Evolutionary conservation across 768 basidiomycete genomes (phyloP).

Genomic region (Mycena vitilis): DNA sequence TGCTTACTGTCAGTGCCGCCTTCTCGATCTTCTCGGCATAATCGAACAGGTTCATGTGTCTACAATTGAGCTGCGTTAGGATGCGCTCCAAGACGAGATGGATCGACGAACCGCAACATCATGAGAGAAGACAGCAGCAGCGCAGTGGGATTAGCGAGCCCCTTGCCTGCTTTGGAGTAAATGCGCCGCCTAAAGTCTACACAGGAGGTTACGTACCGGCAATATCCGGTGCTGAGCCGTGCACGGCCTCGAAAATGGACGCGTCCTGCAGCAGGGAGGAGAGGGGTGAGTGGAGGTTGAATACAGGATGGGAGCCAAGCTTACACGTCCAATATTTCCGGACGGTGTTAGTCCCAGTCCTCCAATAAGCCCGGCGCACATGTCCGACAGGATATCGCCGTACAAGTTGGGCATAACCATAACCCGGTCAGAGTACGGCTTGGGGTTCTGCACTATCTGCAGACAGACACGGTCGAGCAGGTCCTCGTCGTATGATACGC

Average conservation of each 20-base stretch:
- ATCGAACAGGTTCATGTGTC: conserved; percentile 92
- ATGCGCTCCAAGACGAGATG: conserved; percentile 31
- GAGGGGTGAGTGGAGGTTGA: conserved; percentile 24
- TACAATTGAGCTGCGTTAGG: conserved; percentile 45
- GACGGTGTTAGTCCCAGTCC: conserved; percentile 97
- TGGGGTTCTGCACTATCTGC: conserved; percentile 92
- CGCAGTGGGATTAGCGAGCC: conserved; percentile 99
- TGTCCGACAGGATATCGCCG: conserved; percentile 95
- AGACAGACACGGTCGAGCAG: conserved; percentile 96
- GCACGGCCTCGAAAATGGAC: conserved; percentile 99
- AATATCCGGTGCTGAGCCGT: conserved; percentile 99
- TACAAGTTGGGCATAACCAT: conserved; percentile 99
- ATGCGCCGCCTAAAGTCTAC: conserved; percentile 20
- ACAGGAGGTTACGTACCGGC: conserved; percentile 67
- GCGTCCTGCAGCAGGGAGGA: conserved; percentile 73
- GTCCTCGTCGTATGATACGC: conserved; percentile 95
- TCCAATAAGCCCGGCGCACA: conserved; percentile 98
- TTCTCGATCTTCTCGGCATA: conserved; percentile 92
- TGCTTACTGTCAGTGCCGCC: conserved; percentile 86
- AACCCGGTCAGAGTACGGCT: conserved; percentile 93
- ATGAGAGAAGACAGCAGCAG: conserved; percentile 93
- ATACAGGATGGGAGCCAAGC: conserved; percentile 38
- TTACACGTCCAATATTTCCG: conserved; percentile 94
- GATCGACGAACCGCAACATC: conserved; percentile 87
- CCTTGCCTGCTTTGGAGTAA: conserved; percentile 67